These are phyloP conservation scores for Pseudogymnoascus sp. DNA, from an alignment of 2,329 filamentous ascomycete genomes.

Conservation along the genomic window DNA sequence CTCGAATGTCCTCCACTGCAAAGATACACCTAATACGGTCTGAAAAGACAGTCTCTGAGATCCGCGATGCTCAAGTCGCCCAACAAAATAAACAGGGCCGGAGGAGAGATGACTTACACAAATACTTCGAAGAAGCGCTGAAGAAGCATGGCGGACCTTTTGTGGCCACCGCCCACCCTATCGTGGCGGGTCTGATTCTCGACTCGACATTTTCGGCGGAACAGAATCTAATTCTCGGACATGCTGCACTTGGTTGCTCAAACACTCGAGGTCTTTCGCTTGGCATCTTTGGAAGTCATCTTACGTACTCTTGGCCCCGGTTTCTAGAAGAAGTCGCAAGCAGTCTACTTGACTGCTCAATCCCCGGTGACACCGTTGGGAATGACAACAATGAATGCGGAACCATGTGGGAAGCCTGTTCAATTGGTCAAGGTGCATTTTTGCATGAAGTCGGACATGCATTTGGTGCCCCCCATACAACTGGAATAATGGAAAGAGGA, in stretches of 20 bases:
- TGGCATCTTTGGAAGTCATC: constrained; percentile 66
- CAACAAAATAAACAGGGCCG: constrained; percentile 55
- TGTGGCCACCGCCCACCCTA: constrained; percentile 41
- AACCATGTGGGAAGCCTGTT: constrained; percentile 41
- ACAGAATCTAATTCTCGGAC: constrained; percentile 54
- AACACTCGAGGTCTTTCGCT: constrained; percentile 54
- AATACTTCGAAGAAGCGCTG: constrained; percentile 38
- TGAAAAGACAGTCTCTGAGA: constrained; percentile 59
- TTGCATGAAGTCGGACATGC: constrained; percentile 66
- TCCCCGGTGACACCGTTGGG: constrained; percentile 35
- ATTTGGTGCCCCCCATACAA: constrained; percentile 63
- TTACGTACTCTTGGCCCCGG: constrained; percentile 63
- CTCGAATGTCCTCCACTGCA: constrained; percentile 33
- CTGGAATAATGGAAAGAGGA: constrained; percentile 54
- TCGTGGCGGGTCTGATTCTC: constrained; percentile 64
- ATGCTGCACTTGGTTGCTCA: constrained; percentile 54
- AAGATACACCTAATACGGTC: constrained; percentile 64
- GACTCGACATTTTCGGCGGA: constrained; percentile 61
- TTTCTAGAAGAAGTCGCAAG: constrained; percentile 58
- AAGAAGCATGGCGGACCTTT: constrained; percentile 38
- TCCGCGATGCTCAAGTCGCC: constrained; percentile 57
- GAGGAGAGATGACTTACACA: constrained; percentile 49
- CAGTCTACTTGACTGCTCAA: constrained; percentile 40
- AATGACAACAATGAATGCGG: constrained; percentile 39
- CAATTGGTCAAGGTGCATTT: constrained; percentile 60